Percentiles rank a stretch among this genome's conserved stretches.
phyloP scores from a whole-genome alignment of 768 basidiomycete genomes.

The Rhizopogon roseolus region DNA sequence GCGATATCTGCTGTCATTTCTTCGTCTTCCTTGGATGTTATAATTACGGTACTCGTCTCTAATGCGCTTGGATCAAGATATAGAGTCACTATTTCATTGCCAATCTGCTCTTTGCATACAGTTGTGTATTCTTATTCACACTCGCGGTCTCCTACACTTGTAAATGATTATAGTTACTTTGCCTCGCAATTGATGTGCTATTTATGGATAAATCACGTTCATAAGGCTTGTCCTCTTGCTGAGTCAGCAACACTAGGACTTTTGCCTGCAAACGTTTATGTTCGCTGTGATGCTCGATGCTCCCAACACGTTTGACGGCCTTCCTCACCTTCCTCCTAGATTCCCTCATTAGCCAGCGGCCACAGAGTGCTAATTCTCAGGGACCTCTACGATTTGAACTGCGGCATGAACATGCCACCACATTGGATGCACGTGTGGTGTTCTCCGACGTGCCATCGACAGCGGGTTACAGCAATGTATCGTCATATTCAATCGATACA shows the following conservation, averaged over 20 bases:
- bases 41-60: not conserved
- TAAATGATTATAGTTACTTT: no score
- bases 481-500: slow-evolving; percentile 34
- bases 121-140: not conserved
- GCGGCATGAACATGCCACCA: slow-evolving; percentile 58
- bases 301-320: slow-evolving; percentile 42
- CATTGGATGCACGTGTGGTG: slow-evolving; percentile 40
- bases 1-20: not conserved
- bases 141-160: not conserved
- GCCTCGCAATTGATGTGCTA: no score
- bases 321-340: slow-evolving; percentile 40
- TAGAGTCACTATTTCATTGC: not conserved
- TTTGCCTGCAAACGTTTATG: not conserved
- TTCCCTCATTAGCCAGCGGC: slow-evolving; percentile 10
- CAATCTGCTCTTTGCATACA: not conserved
- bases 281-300: slow-evolving; percentile 18
- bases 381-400: slow-evolving; percentile 43
- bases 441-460: slow-evolving; percentile 44
- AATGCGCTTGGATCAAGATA: not conserved
- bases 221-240: not conserved
- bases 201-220: no score
- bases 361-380: not conserved
- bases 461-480: slow-evolving; percentile 8
- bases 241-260: slow-evolving; percentile 12
- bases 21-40: not conserved